phyloP scores from a whole-genome alignment of 768 basidiomycete genomes.

The Hygrocybe punicea region DNA sequence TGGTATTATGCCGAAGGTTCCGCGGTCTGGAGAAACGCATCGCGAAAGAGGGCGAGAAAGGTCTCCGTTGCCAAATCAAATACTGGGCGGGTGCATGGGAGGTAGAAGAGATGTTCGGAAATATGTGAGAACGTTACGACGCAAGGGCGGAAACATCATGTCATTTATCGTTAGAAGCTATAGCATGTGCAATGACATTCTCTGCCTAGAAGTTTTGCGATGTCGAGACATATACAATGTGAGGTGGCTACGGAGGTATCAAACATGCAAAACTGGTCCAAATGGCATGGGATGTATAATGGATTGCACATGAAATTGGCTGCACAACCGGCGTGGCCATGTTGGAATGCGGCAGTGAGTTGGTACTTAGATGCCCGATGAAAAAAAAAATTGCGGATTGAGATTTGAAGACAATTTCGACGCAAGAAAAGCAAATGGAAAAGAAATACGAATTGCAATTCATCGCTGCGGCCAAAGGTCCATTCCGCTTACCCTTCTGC shows the following conservation, averaged over 20 bases:
- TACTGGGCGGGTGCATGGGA: constrained; percentile 98
- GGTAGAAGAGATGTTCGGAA: constrained; percentile 76
- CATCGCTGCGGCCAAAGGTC: constrained; percentile 73
- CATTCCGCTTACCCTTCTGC: constrained; percentile 59
- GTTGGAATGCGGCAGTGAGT: constrained; percentile 14
- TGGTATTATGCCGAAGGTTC: constrained; percentile 72
- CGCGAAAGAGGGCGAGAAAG: constrained; percentile 60
- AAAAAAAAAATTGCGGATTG: background rate
- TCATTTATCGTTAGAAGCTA: too few species aligned
- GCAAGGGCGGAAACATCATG: background rate
- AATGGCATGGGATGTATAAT: constrained; percentile 4
- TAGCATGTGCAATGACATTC: background rate
- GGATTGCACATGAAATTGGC: background rate
- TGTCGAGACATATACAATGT: background rate
- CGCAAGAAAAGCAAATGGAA: background rate
- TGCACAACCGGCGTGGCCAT: background rate
- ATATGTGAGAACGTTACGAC: constrained; percentile 29
- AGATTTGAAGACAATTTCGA: background rate
- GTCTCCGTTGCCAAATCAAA: constrained; percentile 67
- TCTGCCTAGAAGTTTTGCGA: background rate
- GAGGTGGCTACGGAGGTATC: background rate
- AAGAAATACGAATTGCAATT: background rate
- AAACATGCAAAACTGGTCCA: background rate
- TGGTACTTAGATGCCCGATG: constrained; percentile 7
- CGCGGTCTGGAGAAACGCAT: constrained; percentile 81